Percentiles rank a stretch among this genome's conserved stretches.
Evolutionary conservation across 805 yeast species (phyloP).

Genomic region (Starmerella floris): DNA sequence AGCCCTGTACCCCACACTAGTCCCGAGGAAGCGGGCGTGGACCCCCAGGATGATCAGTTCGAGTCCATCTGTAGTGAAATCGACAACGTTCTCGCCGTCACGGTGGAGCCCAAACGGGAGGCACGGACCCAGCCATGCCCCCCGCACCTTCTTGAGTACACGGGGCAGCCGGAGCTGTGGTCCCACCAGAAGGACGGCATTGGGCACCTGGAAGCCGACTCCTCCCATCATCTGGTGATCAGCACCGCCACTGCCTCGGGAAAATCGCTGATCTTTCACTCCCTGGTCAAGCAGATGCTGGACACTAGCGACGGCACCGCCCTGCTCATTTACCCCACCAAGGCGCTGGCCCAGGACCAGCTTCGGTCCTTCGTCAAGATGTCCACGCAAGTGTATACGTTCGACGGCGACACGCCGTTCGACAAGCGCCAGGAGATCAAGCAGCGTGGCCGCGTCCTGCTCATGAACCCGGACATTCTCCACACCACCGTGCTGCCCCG

Average conservation of each 20-base stretch:
- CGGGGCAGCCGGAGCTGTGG: slow-evolving; percentile 46
- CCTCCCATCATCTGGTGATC: slow-evolving; percentile 58
- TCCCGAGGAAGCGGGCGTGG: background rate
- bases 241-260: slow-evolving; percentile 97
- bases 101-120: slow-evolving; percentile 33
- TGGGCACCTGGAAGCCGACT: slow-evolving; percentile 30
- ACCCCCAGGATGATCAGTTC: background rate
- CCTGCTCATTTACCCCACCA: slow-evolving; percentile 86
- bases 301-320: slow-evolving; percentile 44
- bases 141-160: slow-evolving; percentile 29
- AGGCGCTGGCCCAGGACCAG: slow-evolving; percentile 96
- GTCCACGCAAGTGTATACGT: slow-evolving; percentile 47
- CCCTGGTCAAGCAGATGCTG: slow-evolving; percentile 50
- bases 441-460: slow-evolving; percentile 58
- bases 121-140: slow-evolving; percentile 21
- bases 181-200: slow-evolving; percentile 74
- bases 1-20: no score
- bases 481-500: slow-evolving; percentile 76
- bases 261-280: slow-evolving; percentile 80
- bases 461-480: slow-evolving; percentile 90
- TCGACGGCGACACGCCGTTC: slow-evolving; percentile 83
- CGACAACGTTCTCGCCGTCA: slow-evolving; percentile 41
- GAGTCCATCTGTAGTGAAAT: background rate
- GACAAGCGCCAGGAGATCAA: slow-evolving; percentile 42
- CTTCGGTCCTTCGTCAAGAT: slow-evolving; percentile 48